Base-by-base conservation (phyloP, 805 yeast genomes). In the Wickerhamiella kurtzmanii region DNA sequence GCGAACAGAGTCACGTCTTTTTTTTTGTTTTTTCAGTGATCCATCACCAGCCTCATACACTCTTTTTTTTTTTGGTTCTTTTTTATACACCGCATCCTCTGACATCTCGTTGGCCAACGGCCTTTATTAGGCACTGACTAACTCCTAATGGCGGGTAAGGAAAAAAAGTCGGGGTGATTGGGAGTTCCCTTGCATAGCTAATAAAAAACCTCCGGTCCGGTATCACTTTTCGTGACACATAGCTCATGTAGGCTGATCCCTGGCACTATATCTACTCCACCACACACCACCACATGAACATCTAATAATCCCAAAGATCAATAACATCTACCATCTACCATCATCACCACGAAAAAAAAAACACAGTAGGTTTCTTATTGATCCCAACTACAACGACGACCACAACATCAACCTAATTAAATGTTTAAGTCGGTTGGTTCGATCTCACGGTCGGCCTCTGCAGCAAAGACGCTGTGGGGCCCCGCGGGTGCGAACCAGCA, bases 401-500 rank as follows among this genome's bases (percentile, higher is more conserved):
- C n/a, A n/a, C n/a, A n/a, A n/a, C n/a, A n/a, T n/a, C n/a, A n/a
- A n/a, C n/a, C n/a, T n/a, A n/a, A n/a, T n/a, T 25, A 25, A 25
- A 25, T 25, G 32, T 61, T 66, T 60, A 66, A 65, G 53, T 58
- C 70, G 17, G 61, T 65, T 42, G 57, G 64, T 19, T 53, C 56
- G 40, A 50, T 66, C 37, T 60, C 67, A 21, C 57, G 68, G 43
- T 64, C 65, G 35, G 63, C 69, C 8, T 54, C 62, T 45, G 60
- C 67, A 44, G 69, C 71, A 35, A 62, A 66, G 51, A 62, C 58
- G 47, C 51, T 66, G 37, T 65, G 65, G 59, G 57, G 64, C 20
- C 49, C 66, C 15, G 52, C 64, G 21, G 44, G 50, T 11, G 20
- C 49, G 15, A 35, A 20, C 39, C 50, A 60, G 13, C 48, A 60